Conservation (phyloP, 2,329 filamentous ascomycete genomes). For the Hymenoscyphus occultus region DNA sequence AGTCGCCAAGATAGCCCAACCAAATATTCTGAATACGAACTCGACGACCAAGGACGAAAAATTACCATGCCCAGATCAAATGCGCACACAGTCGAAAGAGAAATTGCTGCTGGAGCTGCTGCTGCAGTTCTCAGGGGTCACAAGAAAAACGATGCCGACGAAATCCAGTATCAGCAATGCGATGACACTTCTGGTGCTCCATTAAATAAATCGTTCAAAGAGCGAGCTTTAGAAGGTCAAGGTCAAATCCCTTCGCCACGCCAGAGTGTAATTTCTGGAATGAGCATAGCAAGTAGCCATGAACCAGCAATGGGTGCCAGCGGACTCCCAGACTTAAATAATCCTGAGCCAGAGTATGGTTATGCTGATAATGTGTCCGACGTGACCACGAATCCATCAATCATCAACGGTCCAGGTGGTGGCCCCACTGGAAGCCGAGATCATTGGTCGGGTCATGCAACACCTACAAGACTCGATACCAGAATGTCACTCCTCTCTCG, state of each 20-base stretch:
- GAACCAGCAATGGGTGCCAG: slow-evolving; percentile 61
- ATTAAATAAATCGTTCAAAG: slow-evolving; percentile 64
- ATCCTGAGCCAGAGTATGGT: slow-evolving; percentile 76
- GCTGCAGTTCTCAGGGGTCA: slow-evolving; percentile 31
- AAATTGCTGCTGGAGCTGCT: slow-evolving; percentile 31
- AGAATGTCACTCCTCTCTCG: slow-evolving; percentile 13
- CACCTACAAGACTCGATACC: slow-evolving; percentile 39
- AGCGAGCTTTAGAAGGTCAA: slow-evolving; percentile 56
- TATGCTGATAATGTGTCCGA: slow-evolving; percentile 61
- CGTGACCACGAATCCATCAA: slow-evolving; percentile 79
- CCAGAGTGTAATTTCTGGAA: slow-evolving; percentile 56
- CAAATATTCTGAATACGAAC: slow-evolving; percentile 34
- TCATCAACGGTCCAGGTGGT: slow-evolving; percentile 71
- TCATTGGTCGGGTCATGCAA: slow-evolving; percentile 55
- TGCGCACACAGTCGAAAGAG: slow-evolving; percentile 30
- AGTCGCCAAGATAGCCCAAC: slow-evolving; percentile 30
- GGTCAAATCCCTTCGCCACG: slow-evolving; percentile 53
- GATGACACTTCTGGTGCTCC: slow-evolving; percentile 45
- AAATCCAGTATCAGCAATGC: slow-evolving; percentile 30
- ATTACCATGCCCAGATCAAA: slow-evolving; percentile 33
- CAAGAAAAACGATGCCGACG: slow-evolving; percentile 28
- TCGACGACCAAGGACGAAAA: slow-evolving; percentile 37
- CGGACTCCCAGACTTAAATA: slow-evolving; percentile 63
- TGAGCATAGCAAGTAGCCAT: slow-evolving; percentile 42
- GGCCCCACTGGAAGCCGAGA: slow-evolving; percentile 36